These are phyloP conservation scores for Naganishia sp. DNA, from an alignment of 1,284 basidiomycete genomes.

Conservation along the genomic window DNA sequence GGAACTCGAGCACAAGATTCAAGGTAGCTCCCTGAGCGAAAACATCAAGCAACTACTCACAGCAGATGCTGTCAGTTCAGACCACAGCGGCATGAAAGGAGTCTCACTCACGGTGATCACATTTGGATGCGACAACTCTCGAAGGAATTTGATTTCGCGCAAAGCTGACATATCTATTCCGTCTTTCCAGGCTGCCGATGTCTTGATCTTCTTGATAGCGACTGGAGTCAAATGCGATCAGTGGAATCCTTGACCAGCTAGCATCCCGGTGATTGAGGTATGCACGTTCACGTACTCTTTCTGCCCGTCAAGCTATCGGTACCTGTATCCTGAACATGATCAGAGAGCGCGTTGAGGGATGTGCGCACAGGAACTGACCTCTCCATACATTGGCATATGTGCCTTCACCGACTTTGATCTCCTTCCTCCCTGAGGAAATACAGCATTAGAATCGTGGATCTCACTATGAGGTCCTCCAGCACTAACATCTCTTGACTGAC, in stretches of 20 bases:
- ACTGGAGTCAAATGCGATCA: conserved; percentile 59
- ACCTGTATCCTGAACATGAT: neutral
- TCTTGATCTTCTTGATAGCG: conserved; percentile 97
- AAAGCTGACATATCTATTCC: conserved; percentile 98
- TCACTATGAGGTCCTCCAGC: too few relatives aligned
- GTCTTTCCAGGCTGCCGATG: conserved; percentile 90
- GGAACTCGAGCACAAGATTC: conserved; percentile 95
- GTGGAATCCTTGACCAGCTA: too few relatives aligned
- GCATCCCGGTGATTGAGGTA: neutral
- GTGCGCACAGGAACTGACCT: conserved; percentile 60
- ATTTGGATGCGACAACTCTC: conserved; percentile 91
- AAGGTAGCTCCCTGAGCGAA: conserved; percentile 95
- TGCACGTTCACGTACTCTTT: conserved; percentile 37
- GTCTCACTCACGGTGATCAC: conserved; percentile 74
- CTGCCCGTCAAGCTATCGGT: conserved; percentile 42
- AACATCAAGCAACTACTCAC: conserved; percentile 81
- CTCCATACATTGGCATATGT: conserved; percentile 96
- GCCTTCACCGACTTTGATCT: conserved; percentile 90
- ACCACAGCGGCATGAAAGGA: too few relatives aligned
- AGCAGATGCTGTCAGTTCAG: neutral
- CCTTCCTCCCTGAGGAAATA: conserved; percentile 59
- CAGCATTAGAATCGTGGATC: neutral
- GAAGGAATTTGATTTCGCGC: conserved; percentile 94
- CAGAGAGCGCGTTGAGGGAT: conserved; percentile 8
- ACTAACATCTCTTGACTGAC: conserved; percentile 29